A percentile compares a stretch with the other conserved stretches of the same genome.
phyloP scores from a whole-genome alignment of 768 basidiomycete species.

The Lactarius sp. region DNA sequence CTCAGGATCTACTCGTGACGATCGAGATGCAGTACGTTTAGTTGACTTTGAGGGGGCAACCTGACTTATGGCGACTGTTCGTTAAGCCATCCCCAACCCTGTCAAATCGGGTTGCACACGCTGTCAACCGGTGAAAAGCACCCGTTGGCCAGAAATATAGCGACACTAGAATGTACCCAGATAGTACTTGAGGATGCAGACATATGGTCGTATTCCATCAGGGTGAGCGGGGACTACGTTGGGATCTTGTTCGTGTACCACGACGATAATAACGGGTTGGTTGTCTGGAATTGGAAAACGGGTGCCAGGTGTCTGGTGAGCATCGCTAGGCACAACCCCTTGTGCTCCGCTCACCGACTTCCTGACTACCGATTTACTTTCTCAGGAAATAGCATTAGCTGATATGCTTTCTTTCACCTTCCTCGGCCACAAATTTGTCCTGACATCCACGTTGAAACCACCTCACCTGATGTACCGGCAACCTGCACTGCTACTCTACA shows the following conservation, averaged over 20 bases:
- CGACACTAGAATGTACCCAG: conserved; percentile 15
- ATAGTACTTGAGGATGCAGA: not conserved
- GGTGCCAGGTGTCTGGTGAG: conserved; percentile 13
- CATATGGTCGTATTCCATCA: conserved; percentile 17
- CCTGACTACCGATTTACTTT: not conserved
- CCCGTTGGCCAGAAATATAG: conserved; percentile 1
- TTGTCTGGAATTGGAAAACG: conserved; percentile 26
- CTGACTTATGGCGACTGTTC: not conserved
- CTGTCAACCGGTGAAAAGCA: conserved; percentile 19
- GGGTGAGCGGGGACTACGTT: conserved; percentile 19
- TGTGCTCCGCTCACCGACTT: not conserved
- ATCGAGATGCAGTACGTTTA: conserved; percentile 30
- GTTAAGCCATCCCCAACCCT: conserved; percentile 2
- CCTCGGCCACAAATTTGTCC: conserved; percentile 7
- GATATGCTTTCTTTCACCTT: conserved; percentile 18
- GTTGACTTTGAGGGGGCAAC: not conserved
- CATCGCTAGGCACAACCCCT: not conserved
- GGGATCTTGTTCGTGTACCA: conserved; percentile 12
- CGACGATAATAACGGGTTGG: conserved; percentile 2
- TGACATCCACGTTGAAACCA: conserved; percentile 8
- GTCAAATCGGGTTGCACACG: conserved; percentile 8
- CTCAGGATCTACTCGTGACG: conserved; percentile 22
- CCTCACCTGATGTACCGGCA: not conserved
- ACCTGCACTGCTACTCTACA: conserved; percentile 20
- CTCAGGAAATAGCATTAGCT: conserved; percentile 1